A percentile compares a stretch with the other conserved stretches of the same genome.
phyloP scores from a whole-genome alignment of 2,329 filamentous ascomycete genomes.

The Sporothrix protearum region DNA sequence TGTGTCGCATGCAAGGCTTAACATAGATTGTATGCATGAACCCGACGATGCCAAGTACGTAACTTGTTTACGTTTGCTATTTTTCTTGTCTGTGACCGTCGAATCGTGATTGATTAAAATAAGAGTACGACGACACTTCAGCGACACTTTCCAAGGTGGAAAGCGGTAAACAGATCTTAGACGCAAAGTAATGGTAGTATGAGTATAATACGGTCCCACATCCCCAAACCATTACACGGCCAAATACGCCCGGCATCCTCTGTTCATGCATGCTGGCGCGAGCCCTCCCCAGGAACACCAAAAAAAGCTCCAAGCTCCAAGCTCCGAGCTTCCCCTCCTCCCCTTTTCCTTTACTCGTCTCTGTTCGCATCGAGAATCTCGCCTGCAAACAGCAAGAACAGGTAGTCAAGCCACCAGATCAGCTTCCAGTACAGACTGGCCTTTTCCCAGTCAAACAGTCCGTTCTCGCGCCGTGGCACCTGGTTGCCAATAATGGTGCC shows the following conservation, averaged over 20 bases:
- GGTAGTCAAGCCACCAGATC: conserved; percentile 60
- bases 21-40: background rate
- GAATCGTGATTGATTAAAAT: conserved; percentile 14
- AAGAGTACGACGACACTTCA: background rate
- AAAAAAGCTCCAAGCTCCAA: background rate
- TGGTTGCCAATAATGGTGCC: conserved; percentile 70
- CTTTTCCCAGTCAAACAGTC: conserved; percentile 71
- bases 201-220: background rate
- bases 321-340: no score
- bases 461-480: conserved; percentile 68
- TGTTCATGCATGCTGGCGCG: background rate
- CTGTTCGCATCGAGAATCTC: conserved; percentile 57
- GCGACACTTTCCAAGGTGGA: background rate
- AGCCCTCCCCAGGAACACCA: background rate
- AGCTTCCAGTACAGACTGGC: conserved; percentile 66
- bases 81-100: background rate
- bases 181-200: background rate
- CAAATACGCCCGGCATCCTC: background rate
- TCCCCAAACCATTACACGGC: background rate
- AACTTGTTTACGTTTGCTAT: background rate
- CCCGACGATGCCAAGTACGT: background rate
- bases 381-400: conserved; percentile 56
- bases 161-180: background rate
- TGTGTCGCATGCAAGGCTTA: background rate
- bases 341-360: conserved; percentile 49